Conservation (phyloP, 176 grass and related monocot genomes). For the Musa itinerans region DNA sequence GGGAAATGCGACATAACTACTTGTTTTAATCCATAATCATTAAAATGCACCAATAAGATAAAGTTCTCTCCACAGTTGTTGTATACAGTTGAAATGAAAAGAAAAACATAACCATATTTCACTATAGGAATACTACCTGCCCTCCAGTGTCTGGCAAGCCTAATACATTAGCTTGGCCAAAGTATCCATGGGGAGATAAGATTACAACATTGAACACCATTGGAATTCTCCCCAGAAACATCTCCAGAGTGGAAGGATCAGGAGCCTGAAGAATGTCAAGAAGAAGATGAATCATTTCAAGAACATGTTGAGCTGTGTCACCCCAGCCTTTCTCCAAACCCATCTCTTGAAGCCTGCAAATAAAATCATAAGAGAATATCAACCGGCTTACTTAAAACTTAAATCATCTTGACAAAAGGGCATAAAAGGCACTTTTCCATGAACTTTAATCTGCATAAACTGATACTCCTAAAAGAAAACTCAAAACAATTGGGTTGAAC, state of each 20-base stretch:
- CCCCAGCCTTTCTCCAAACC: conserved; percentile 99
- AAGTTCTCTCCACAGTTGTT: background rate
- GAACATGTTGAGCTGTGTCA: conserved; percentile 67
- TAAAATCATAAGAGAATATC: background rate
- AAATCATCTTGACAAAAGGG: background rate
- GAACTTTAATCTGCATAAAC: background rate
- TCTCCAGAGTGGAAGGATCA: conserved; percentile 83
- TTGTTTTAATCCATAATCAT: too few relatives aligned
- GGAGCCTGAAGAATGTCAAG: conserved; percentile 87
- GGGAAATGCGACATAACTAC: background rate
- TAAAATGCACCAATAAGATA: background rate
- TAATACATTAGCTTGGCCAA: conserved; percentile 96
- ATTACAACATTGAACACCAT: conserved; percentile 99
- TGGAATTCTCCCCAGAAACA: conserved; percentile 81
- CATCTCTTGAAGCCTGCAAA: conserved; percentile 89
- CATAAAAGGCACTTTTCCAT: background rate
- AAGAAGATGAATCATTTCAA: conserved; percentile 95
- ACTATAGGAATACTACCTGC: conserved; percentile 39
- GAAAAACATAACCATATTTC: background rate
- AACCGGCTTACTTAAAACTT: background rate
- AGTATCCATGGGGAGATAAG: conserved; percentile 90
- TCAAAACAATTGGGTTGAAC: too few relatives aligned
- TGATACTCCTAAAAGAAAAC: background rate
- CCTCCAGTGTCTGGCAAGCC: conserved; percentile 97
- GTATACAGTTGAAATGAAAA: background rate